Base-by-base conservation (phyloP, 768 basidiomycete species). In the Trametes meyenii region DNA sequence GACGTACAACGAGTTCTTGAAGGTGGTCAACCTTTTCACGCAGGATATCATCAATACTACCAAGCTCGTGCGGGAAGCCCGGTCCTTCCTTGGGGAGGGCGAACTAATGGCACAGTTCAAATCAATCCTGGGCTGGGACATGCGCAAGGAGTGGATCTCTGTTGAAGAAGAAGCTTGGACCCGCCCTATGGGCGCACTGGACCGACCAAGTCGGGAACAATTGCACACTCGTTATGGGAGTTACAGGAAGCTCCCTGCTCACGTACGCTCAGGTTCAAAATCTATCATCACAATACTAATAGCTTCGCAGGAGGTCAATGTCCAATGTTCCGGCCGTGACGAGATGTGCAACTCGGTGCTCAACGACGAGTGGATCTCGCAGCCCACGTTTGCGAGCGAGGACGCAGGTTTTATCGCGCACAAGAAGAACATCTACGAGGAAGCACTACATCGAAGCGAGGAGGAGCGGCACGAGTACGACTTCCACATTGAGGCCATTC, bases 401-500 rank as follows among this genome's bases (percentile, higher is more conserved):
- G 96, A 96, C 66, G 87, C 94, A 0, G 94, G 92, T 1, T 97
- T 97, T 69, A 79, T 90, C 62, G 85, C 92, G 0, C 89, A 94
- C 72, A 90, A 90, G 77, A 97, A 96, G 82, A 99, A 98, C 74
- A 82, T 89, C 1, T 99, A 92, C 74, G 97, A 98, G 73, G 97
- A 98, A 70, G 96, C 96, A 0, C 81, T 98, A 11, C 96, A 98
- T 75, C 90, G 95, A 38, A 90, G 89, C 51, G 97, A 99, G 70
- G 97, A 99, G 73, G 97, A 99, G 72, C 87, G 97, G 6, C 97
- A 99, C 73, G 96, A 98, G 74, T 99, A 98, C 72, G 96, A 98
- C 73, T 98, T 97, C 78, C 94, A 98, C 72, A 92, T 98, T 68
- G 96, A 98, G 71, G 96, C 95, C 7, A 90, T 98, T 68, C 83